A percentile compares a stretch with the other conserved stretches of the same genome.
These are phyloP conservation scores for Xenoacremonium recifei DNA, from an alignment of 2,329 filamentous ascomycete genomes.

Conservation along the genomic window DNA sequence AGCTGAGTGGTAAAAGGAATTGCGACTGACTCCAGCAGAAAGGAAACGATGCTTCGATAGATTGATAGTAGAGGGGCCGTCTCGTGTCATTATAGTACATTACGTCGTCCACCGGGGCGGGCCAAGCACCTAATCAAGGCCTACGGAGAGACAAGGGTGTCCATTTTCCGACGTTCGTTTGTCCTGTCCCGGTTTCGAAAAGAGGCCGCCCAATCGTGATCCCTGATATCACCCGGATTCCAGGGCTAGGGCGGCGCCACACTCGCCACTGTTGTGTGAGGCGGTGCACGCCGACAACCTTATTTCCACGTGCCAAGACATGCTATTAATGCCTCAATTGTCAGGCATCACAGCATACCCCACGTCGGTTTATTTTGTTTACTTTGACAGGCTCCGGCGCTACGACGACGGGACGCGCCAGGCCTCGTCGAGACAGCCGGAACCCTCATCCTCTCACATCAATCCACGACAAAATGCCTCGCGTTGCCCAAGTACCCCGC, in stretches of 20 bases:
- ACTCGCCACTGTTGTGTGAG: neutral
- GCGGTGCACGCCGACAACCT: neutral
- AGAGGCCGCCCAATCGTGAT: constrained; percentile 11
- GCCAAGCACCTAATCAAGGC: neutral
- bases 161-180: neutral
- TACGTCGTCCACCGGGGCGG: neutral
- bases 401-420: constrained; percentile 26
- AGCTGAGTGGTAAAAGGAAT: too few species aligned
- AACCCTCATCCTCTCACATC: too few species aligned
- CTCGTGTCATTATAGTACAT: too few species aligned
- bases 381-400: constrained; percentile 26
- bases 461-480: constrained; percentile 47
- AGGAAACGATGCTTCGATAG: too few species aligned
- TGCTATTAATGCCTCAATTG: constrained; percentile 12
- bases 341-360: constrained; percentile 13
- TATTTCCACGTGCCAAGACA: constrained; percentile 10
- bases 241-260: neutral
- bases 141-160: neutral
- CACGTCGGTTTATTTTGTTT: constrained; percentile 29
- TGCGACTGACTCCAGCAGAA: too few species aligned
- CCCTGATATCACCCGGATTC: neutral
- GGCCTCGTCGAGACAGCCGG: constrained; percentile 20
- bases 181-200: constrained; percentile 1
- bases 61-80: too few species aligned
- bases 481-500: constrained; percentile 55